phyloP scores from a whole-genome alignment of 2,329 filamentous ascomycete species.

The Lachnellula suecica region DNA sequence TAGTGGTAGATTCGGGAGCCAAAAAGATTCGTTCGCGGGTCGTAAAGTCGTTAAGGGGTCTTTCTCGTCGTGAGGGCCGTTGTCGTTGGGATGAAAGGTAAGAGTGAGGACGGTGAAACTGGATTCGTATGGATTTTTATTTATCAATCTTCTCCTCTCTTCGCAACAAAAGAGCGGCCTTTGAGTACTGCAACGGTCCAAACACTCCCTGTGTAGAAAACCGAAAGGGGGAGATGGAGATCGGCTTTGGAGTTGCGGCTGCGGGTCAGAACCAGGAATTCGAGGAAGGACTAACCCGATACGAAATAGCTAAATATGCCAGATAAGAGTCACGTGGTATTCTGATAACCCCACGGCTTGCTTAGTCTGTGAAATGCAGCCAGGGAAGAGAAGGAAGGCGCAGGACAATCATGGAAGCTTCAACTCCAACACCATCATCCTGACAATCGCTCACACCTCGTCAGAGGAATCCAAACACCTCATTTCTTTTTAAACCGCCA shows the following conservation, averaged over 20 bases:
- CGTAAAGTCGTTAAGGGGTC: constrained; percentile 31
- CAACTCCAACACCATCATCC: background rate
- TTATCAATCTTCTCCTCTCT: constrained; percentile 11
- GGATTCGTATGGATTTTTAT: no score
- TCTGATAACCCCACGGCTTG: constrained; percentile 9
- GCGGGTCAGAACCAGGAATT: no score
- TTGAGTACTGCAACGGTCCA: constrained; percentile 22
- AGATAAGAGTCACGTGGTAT: constrained; percentile 16
- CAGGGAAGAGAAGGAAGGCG: constrained; percentile 11
- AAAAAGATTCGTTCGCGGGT: constrained; percentile 34
- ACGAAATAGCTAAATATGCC: background rate
- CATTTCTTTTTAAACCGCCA: no score
- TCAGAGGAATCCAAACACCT: no score
- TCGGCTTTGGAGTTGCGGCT: background rate
- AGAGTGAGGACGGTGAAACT: background rate
- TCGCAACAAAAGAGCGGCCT: constrained; percentile 13
- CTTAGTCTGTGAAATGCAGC: no score
- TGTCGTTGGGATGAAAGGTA: background rate
- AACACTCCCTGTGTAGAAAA: constrained; percentile 17
- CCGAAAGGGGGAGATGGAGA: background rate
- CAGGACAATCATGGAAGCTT: constrained; percentile 17
- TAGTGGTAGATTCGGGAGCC: constrained; percentile 15
- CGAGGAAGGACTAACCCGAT: no score
- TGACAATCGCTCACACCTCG: background rate
- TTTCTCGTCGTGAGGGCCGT: background rate